Percentiles rank a stretch among this genome's conserved stretches.
Evolutionary conservation across 805 yeast genomes (phyloP).

Genomic region (Metschnikowia baotianmanensis): DNA sequence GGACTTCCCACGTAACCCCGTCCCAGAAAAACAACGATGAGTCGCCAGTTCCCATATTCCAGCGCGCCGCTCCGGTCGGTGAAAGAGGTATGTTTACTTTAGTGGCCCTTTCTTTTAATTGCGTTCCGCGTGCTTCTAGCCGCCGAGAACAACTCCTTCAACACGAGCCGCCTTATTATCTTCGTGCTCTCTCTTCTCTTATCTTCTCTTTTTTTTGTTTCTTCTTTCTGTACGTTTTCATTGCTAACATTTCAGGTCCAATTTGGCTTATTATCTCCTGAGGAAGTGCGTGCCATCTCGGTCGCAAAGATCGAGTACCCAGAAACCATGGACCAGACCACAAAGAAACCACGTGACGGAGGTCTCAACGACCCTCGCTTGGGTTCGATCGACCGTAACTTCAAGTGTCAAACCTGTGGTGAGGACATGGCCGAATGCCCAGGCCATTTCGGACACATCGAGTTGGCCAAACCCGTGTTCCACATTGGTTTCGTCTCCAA

Average conservation of each 20-base stretch:
- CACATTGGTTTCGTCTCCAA: conserved; percentile 96
- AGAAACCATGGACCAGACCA: conserved; percentile 98
- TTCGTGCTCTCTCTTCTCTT: neutral
- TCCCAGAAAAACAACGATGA: conserved; percentile 25
- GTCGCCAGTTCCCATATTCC: conserved; percentile 77
- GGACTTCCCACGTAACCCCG: neutral
- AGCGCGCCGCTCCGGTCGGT: conserved; percentile 98
- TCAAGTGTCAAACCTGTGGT: conserved; percentile 98
- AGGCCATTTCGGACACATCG: conserved; percentile 99
- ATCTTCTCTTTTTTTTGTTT: neutral
- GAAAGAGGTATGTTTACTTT: conserved; percentile 81
- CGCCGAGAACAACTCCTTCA: no score
- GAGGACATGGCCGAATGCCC: conserved; percentile 99
- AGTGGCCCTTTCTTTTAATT: no score
- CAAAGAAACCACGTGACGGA: conserved; percentile 91
- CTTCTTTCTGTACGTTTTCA: neutral
- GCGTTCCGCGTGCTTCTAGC: no score
- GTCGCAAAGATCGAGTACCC: conserved; percentile 98
- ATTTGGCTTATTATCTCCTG: conserved; percentile 97
- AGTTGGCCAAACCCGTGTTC: conserved; percentile 96
- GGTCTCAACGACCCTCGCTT: conserved; percentile 96
- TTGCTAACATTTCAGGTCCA: conserved; percentile 57
- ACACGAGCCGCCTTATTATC: no score
- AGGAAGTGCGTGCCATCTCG: conserved; percentile 91
- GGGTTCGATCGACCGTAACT: conserved; percentile 95